Percentiles rank a stretch among this genome's conserved stretches.
phyloP scores from a whole-genome alignment of 2,329 filamentous ascomycete genomes.

The Fusarium devonianum region DNA sequence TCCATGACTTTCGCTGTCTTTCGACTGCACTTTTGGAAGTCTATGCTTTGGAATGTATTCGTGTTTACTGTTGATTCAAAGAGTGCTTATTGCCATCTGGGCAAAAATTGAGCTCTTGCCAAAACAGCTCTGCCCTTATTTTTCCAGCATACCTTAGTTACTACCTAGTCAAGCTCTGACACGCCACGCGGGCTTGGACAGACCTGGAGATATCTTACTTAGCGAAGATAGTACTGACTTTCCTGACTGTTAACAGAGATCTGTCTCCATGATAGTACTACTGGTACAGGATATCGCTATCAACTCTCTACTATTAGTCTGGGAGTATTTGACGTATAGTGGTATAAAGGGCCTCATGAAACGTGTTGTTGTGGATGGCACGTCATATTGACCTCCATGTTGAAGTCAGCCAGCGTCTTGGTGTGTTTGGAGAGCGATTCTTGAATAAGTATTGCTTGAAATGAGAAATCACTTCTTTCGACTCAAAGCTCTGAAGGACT shows the following conservation, averaged over 20 bases:
- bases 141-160: no score
- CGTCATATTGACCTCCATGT: conserved; percentile 12
- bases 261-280: conserved; percentile 10
- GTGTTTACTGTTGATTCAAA: background rate
- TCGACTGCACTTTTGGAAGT: background rate
- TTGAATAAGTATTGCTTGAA: conserved; percentile 8
- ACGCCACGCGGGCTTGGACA: conserved; percentile 6
- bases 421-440: conserved; percentile 2
- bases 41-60: background rate
- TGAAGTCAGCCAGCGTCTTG: conserved; percentile 9
- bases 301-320: conserved; percentile 15
- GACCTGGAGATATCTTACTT: conserved; percentile 7
- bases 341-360: conserved; percentile 13
- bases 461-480: no score
- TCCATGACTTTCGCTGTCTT: background rate
- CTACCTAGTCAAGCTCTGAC: conserved; percentile 18
- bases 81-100: background rate
- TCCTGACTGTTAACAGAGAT: conserved; percentile 12
- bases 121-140: conserved; percentile 3
- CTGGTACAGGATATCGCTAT: conserved; percentile 13
- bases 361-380: conserved; percentile 1
- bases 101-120: conserved; percentile 9
- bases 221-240: conserved; percentile 16
- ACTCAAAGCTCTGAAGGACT: no score
- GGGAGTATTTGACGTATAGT: background rate